phyloP scores from a whole-genome alignment of 148 eudicot species.

The Talinum fruticosum region DNA sequence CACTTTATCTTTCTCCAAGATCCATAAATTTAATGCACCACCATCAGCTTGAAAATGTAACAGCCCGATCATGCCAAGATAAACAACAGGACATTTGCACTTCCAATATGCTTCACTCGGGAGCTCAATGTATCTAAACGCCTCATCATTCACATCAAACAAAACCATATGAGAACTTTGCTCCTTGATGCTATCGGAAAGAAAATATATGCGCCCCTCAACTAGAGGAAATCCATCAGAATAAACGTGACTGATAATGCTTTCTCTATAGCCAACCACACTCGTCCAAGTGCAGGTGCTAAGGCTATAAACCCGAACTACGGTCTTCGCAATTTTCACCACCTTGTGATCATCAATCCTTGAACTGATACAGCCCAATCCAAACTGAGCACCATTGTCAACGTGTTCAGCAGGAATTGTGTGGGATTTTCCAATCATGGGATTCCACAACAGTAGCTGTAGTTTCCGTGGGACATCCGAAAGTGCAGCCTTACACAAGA shows the following conservation, averaged over 20 bases:
- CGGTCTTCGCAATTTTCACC: not conserved
- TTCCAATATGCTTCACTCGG: not conserved
- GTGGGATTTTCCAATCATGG: not conserved
- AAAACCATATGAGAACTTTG: not conserved
- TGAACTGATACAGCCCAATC: not conserved
- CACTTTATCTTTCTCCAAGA: not conserved
- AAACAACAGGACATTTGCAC: not conserved
- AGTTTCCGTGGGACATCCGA: not conserved
- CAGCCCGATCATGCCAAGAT: not conserved
- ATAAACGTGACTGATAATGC: not conserved
- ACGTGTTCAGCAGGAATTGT: not conserved
- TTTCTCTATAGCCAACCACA: not conserved
- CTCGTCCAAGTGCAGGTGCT: not conserved
- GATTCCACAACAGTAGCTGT: not conserved
- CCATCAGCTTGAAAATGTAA: not conserved
- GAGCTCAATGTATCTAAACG: not conserved
- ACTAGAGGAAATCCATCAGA: not conserved
- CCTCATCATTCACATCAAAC: not conserved
- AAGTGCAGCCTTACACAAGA: not conserved
- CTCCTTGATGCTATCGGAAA: not conserved
- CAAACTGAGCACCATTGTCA: not conserved
- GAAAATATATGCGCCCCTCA: not conserved
- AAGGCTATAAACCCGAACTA: not conserved
- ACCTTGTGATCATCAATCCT: not conserved
- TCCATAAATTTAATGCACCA: not conserved